Evolutionary conservation across 2,329 filamentous ascomycete species (phyloP).

Genomic region (Aspergillus arachidicola): DNA sequence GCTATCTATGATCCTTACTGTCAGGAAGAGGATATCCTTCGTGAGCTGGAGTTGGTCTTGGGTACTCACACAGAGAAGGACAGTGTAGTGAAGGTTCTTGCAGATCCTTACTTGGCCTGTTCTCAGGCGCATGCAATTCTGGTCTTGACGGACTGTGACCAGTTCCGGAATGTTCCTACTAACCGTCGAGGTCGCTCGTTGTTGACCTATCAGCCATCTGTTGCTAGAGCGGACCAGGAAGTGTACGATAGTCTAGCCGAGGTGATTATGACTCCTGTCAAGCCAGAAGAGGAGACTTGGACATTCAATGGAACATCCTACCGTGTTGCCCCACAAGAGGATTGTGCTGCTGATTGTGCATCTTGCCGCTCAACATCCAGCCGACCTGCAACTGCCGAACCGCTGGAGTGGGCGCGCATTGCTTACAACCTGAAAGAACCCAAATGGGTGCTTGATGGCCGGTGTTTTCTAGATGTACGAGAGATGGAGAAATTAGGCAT

Average conservation of each 20-base stretch:
- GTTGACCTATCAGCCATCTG: background rate
- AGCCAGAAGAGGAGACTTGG: slow-evolving; percentile 23
- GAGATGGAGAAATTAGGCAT: slow-evolving; percentile 42
- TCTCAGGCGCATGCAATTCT: slow-evolving; percentile 51
- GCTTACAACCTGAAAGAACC: slow-evolving; percentile 50
- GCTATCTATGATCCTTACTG: slow-evolving; percentile 68
- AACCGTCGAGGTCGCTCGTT: background rate
- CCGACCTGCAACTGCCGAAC: slow-evolving; percentile 25
- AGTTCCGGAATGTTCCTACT: slow-evolving; percentile 44
- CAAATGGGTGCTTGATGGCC: slow-evolving; percentile 55
- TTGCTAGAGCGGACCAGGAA: background rate
- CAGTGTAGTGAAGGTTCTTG: slow-evolving; percentile 40
- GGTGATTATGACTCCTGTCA: background rate
- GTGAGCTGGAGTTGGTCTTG: slow-evolving; percentile 34
- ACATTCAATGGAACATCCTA: slow-evolving; percentile 25
- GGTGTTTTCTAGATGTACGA: slow-evolving; percentile 36
- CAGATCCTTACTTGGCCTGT: slow-evolving; percentile 50
- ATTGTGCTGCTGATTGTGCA: slow-evolving; percentile 29
- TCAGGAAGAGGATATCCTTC: slow-evolving; percentile 40
- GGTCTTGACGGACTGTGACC: slow-evolving; percentile 57
- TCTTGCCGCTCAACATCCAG: slow-evolving; percentile 28
- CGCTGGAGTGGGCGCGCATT: slow-evolving; percentile 51
- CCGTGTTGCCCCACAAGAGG: slow-evolving; percentile 22
- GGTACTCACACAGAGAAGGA: too few relatives aligned
- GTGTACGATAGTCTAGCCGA: background rate